Conservation (phyloP, 257 asterid genomes). For the Nicotiana paniculata region DNA sequence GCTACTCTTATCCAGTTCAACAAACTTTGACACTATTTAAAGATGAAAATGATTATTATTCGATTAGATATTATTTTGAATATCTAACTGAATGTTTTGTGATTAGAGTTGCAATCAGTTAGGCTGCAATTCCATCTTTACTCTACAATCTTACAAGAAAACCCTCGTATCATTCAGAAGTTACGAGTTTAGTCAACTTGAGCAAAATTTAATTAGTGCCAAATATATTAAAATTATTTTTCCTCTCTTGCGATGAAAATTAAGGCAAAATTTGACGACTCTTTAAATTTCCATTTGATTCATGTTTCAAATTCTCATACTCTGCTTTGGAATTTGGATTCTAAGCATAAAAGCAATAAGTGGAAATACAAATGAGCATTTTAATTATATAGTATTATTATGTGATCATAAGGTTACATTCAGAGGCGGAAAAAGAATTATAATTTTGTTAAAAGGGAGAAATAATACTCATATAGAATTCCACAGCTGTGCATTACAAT, state of each 20-base stretch:
- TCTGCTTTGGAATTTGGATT: neutral
- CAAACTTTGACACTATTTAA: neutral
- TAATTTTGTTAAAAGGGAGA: neutral
- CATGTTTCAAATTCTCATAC: neutral
- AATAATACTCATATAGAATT: neutral
- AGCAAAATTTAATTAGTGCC: too few species aligned
- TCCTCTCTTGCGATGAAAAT: neutral
- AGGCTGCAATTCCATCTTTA: neutral
- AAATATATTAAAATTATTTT: neutral
- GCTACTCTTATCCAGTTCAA: neutral
- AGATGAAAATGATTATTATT: neutral
- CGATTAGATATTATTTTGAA: neutral
- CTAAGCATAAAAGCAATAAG: neutral
- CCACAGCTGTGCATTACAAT: neutral
- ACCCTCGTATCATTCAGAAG: neutral
- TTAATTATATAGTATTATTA: too few species aligned
- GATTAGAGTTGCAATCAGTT: neutral
- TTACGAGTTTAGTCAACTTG: neutral
- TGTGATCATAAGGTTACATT: too few species aligned
- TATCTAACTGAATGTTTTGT: neutral
- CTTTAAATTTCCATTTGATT: neutral
- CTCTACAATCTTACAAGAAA: neutral
- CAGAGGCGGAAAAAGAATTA: too few species aligned
- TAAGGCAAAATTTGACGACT: neutral
- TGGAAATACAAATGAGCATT: neutral